Percentiles rank a stretch among this genome's conserved stretches.
These are phyloP conservation scores for Dysphania ambrosioides DNA, from an alignment of 148 eudicot species.

Conservation along the genomic window DNA sequence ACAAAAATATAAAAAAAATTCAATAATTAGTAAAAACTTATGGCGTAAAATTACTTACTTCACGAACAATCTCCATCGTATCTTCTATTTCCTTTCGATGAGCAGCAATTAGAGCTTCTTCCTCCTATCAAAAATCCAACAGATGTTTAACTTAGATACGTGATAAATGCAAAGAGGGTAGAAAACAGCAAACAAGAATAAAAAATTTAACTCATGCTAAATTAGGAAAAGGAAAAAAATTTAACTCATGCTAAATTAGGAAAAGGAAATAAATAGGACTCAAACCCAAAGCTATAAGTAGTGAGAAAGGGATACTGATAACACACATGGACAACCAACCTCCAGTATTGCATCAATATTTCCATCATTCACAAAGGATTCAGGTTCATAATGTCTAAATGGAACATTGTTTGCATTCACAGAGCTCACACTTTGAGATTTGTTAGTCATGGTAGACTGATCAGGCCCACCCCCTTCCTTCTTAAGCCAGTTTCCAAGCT, in stretches of 20 bases:
- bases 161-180: background rate
- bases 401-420: constrained; percentile 36
- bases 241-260: too few relatives aligned
- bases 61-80: constrained; percentile 99
- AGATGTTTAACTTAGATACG: background rate
- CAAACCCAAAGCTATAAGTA: background rate
- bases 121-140: constrained; percentile 58
- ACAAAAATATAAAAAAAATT: too few relatives aligned
- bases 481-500: constrained; percentile 56
- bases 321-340: constrained; percentile 41
- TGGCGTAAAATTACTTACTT: constrained; percentile 60
- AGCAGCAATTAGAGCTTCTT: constrained; percentile 89
- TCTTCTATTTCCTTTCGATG: constrained; percentile 99
- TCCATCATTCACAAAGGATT: constrained; percentile 56
- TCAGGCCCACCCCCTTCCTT: constrained; percentile 63
- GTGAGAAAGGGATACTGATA: background rate
- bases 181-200: background rate
- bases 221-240: background rate
- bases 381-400: constrained; percentile 51
- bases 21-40: too few relatives aligned
- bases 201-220: background rate
- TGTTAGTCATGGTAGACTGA: constrained; percentile 40
- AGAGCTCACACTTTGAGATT: constrained; percentile 44
- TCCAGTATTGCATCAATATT: constrained; percentile 80
- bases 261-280: too few relatives aligned